phyloP scores from a whole-genome alignment of 2,329 filamentous ascomycete genomes.

The Allantophomopsis lycopodina region DNA sequence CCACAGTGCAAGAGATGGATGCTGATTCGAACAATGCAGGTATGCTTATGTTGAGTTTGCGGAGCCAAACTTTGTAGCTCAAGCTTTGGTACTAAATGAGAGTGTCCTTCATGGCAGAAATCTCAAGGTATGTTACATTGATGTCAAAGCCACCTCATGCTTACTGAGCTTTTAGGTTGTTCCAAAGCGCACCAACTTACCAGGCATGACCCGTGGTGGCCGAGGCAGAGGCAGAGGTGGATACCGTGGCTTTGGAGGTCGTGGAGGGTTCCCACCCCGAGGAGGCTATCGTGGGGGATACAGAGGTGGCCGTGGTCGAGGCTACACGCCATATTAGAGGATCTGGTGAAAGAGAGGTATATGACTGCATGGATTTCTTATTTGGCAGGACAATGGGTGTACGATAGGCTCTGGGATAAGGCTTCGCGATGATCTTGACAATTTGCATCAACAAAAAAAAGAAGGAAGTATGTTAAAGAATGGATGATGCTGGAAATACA shows the following conservation, averaged over 20 bases:
- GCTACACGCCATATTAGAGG: conserved; percentile 48
- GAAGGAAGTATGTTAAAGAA: too few species aligned
- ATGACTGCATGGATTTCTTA: background rate
- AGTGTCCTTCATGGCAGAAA: conserved; percentile 90
- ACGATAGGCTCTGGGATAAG: too few species aligned
- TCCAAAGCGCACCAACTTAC: conserved; percentile 92
- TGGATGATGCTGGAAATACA: too few species aligned
- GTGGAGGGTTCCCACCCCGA: conserved; percentile 24
- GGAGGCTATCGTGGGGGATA: conserved; percentile 48
- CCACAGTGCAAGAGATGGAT: conserved; percentile 46
- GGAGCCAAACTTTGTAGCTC: conserved; percentile 82
- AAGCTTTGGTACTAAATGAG: conserved; percentile 91
- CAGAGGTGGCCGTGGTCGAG: conserved; percentile 46
- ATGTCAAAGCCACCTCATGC: background rate
- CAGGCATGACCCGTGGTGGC: conserved; percentile 78
- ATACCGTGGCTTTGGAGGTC: conserved; percentile 30
- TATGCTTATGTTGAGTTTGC: conserved; percentile 99
- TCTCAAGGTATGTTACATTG: conserved; percentile 58
- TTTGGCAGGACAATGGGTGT: background rate
- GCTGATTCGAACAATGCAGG: conserved; percentile 34
- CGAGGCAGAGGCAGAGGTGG: conserved; percentile 38
- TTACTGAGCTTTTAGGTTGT: conserved; percentile 40
- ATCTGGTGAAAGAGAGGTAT: background rate
- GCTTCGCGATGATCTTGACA: too few species aligned
- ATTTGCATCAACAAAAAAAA: too few species aligned